These are phyloP conservation scores for Solanum raphanifolium DNA, from an alignment of 257 asterid genomes.

Conservation along the genomic window DNA sequence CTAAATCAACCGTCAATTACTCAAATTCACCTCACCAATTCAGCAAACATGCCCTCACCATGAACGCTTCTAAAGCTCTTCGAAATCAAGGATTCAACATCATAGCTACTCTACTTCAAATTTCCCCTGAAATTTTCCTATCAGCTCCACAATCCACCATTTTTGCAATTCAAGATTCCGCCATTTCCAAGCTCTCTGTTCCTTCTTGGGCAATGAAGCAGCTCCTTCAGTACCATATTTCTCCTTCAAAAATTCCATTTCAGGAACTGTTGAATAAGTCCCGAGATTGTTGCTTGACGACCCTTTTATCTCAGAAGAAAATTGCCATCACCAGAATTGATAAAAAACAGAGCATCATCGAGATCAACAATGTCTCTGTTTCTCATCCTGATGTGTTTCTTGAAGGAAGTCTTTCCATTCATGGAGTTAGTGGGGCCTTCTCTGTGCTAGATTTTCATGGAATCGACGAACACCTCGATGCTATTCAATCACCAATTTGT, in stretches of 20 bases:
- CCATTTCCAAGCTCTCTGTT: constrained; percentile 41
- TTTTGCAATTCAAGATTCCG: constrained; percentile 66
- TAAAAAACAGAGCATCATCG: constrained; percentile 10
- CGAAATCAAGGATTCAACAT: constrained; percentile 53
- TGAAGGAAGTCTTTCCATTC: constrained; percentile 39
- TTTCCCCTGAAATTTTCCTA: constrained; percentile 71
- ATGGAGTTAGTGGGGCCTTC: constrained; percentile 51
- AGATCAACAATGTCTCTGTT: constrained; percentile 45
- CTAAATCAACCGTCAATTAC: constrained; percentile 4
- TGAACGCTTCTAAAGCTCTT: constrained; percentile 54
- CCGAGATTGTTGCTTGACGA: constrained; percentile 35
- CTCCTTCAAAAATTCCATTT: constrained; percentile 36
- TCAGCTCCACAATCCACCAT: constrained; percentile 41
- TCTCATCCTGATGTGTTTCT: constrained; percentile 66
- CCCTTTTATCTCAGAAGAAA: constrained; percentile 20
- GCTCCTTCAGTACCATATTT: constrained; percentile 54
- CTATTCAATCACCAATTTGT: constrained; percentile 17
- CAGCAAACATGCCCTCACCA: constrained; percentile 12
- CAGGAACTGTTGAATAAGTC: constrained; percentile 33
- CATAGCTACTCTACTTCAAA: constrained; percentile 63
- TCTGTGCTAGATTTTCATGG: not conserved
- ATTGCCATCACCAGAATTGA: constrained; percentile 32
- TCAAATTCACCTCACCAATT: constrained; percentile 10
- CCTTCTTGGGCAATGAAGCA: constrained; percentile 46
- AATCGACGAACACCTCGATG: constrained; percentile 1